Evolutionary conservation across 495 filamentous ascomycete genomes (phyloP), one percentile per base, ranked within the genome.

Genomic region (Penicillium atrosanguineum): DNA sequence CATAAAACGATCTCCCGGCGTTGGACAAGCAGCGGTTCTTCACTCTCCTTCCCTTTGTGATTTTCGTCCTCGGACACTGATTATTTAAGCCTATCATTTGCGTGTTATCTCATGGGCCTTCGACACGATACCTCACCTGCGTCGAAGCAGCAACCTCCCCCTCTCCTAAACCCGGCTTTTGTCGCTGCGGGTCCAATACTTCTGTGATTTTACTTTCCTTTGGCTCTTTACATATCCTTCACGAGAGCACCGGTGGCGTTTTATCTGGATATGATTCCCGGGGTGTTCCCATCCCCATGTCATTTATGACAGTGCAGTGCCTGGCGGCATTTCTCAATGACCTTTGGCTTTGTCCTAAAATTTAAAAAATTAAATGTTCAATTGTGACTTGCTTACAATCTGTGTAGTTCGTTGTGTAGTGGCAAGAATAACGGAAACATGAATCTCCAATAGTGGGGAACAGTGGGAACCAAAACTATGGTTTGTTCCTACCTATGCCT

Each of bases 111-210:
- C 39, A 55, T 65, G 46, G 57, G 53, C 47, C 52, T 59, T 56
- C 60, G 52, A 58, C 55, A 69, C 73, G 69, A 75, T 73, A 75
- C 69, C 69, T 70, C 60, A 55, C 48, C 55, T 51, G 59, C 63
- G 57, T 59, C 53, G 48, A 52, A 34, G 40, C 38, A 48, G 19
- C 23, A 28, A 15, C 15, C 11, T 49, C 5, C 5, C 16, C 26
- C 23, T 18, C 48, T 16, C 43, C 49, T 31, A 38, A 16, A 47
- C 41, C 31, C 29, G 6, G 21, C 44, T 34, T 31, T 23, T 34
- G 39, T 44, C 42, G 43, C 45, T 28, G 19, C 36, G 52, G 39
- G 42, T 16, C 15, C 48, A 62, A 65, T 63, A 52, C 55, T 61
- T 43, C 43, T 65, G 62, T 64, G 54, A 63, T 43, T 59, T 38